Evolutionary conservation across 2,329 filamentous ascomycete species (phyloP).

Genomic region (Fusarium anthophilum): DNA sequence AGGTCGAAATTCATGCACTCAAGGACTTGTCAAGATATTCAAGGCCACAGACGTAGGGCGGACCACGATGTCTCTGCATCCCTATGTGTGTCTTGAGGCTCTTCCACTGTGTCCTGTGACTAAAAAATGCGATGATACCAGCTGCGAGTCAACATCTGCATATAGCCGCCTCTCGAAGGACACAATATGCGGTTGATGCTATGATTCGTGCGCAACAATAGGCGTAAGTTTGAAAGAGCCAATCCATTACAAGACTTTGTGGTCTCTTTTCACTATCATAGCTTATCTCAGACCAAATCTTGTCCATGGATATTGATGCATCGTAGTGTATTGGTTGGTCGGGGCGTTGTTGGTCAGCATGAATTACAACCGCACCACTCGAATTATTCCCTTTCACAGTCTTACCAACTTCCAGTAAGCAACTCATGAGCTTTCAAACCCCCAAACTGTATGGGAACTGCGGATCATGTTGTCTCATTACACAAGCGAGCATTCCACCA

Average conservation of each 20-base stretch:
- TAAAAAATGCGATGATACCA: background rate
- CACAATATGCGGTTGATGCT: slow-evolving; percentile 20
- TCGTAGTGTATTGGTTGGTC: background rate
- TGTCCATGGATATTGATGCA: no score
- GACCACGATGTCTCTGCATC: background rate
- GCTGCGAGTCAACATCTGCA: slow-evolving; percentile 13
- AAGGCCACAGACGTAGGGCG: background rate
- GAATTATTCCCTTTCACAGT: background rate
- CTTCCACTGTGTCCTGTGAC: background rate
- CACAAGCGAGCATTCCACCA: background rate
- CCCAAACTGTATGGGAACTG: no score
- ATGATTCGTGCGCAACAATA: slow-evolving; percentile 1
- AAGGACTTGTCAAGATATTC: background rate
- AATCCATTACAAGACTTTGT: background rate
- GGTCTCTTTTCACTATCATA: background rate
- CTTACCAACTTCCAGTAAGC: background rate
- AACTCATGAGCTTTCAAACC: background rate
- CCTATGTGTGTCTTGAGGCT: slow-evolving; percentile 9
- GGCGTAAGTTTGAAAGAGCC: background rate
- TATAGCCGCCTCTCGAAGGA: slow-evolving; percentile 14
- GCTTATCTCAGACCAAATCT: background rate
- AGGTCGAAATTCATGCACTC: background rate
- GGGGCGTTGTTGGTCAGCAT: background rate
- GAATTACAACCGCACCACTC: background rate
- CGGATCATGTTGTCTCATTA: background rate